Evolutionary conservation across 169 alveolate genomes (phyloP).

Genomic region (Eimeria acervulina): DNA sequence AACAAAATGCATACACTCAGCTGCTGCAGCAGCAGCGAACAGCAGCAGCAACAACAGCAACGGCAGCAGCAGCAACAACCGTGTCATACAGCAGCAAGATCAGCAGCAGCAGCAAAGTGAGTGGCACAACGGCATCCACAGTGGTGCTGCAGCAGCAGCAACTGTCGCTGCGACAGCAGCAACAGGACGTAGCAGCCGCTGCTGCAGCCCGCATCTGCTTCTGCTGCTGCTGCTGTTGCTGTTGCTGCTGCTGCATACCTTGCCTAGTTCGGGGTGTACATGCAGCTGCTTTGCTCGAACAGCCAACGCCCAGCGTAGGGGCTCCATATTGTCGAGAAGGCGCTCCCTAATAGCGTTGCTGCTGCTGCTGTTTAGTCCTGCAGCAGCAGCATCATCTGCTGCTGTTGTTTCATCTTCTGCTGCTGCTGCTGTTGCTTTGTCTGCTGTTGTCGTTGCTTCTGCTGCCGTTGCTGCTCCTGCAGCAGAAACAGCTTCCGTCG

Average conservation of each 20-base stretch:
- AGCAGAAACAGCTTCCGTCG: too few species aligned
- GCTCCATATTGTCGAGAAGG: not conserved
- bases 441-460: not conserved
- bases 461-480: not conserved
- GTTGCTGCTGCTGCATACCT: slow-evolving; percentile 24
- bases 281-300: not conserved
- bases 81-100: not conserved
- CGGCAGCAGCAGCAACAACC: slow-evolving; percentile 16
- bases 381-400: too few species aligned
- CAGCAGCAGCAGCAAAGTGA: slow-evolving; percentile 27
- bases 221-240: slow-evolving; percentile 27
- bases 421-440: not conserved
- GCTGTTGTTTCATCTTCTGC: not conserved
- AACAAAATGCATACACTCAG: not conserved
- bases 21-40: slow-evolving; percentile 1
- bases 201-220: not conserved
- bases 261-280: not conserved
- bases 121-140: too few species aligned
- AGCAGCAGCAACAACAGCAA: not conserved
- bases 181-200: not conserved
- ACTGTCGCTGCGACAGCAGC: not conserved
- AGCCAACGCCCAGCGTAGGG: not conserved
- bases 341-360: not conserved
- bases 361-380: too few species aligned
- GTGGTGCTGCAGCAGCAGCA: not conserved